phyloP scores from a whole-genome alignment of 257 asterid species.

The Ligustrum vulgare region DNA sequence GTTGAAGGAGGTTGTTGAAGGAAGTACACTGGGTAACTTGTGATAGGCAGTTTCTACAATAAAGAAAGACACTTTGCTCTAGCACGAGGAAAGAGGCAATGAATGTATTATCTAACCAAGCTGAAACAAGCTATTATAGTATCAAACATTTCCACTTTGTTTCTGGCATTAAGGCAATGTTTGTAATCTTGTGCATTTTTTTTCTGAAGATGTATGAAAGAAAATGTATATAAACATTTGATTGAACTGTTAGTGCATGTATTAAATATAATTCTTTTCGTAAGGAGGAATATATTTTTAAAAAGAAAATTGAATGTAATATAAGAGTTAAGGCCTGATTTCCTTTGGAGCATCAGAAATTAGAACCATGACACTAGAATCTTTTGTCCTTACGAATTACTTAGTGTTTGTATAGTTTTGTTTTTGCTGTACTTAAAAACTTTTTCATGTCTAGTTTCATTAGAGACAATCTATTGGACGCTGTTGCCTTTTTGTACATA shows the following conservation, averaged over 20 bases:
- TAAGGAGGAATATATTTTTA: neutral
- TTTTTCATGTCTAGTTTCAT: constrained; percentile 9
- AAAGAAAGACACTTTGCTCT: neutral
- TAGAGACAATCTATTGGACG: neutral
- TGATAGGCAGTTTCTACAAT: neutral
- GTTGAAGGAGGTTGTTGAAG: neutral
- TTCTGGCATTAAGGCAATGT: neutral
- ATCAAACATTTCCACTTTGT: neutral
- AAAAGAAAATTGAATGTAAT: neutral
- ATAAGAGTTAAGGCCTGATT: neutral
- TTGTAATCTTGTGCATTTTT: neutral
- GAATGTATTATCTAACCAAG: neutral
- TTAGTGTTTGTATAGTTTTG: neutral
- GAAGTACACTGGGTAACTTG: neutral
- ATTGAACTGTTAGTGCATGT: neutral
- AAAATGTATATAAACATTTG: neutral
- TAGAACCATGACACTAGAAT: neutral
- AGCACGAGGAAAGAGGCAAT: neutral
- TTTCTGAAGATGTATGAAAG: neutral
- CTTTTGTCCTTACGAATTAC: neutral
- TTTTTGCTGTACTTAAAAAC: neutral
- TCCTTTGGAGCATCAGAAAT: constrained; percentile 9
- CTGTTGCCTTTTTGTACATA: neutral
- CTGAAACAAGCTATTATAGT: neutral
- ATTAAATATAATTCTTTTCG: neutral